phyloP scores from a whole-genome alignment of 148 eudicot species.

The Rheum nobile region DNA sequence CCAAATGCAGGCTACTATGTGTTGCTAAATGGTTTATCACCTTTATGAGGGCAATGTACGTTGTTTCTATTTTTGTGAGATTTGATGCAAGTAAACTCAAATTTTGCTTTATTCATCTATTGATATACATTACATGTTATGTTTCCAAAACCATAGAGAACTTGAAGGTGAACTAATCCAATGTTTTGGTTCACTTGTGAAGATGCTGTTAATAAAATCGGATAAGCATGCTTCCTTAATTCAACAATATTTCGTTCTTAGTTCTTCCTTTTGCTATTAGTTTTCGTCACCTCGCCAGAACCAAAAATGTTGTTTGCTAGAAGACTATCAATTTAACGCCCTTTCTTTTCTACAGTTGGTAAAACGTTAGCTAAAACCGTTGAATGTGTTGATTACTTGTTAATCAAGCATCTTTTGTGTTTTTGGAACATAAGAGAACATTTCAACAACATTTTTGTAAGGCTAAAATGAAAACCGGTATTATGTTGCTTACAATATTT shows the following conservation, averaged over 20 bases:
- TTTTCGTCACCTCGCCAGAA: no score
- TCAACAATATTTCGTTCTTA: not conserved
- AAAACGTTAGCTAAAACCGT: no score
- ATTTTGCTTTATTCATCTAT: not conserved
- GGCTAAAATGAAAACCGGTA: not conserved
- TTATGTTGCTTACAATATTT: no score
- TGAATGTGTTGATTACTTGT: no score
- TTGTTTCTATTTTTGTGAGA: not conserved
- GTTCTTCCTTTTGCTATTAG: not conserved
- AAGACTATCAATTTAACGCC: no score
- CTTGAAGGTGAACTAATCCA: constrained; percentile 85
- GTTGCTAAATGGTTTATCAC: constrained; percentile 72
- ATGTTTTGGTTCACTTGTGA: constrained; percentile 85
- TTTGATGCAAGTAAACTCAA: not conserved
- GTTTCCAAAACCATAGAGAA: constrained; percentile 53
- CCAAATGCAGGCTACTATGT: constrained; percentile 85
- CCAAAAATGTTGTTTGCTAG: not conserved
- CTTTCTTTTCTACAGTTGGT: no score
- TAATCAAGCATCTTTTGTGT: no score
- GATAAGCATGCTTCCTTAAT: constrained; percentile 33
- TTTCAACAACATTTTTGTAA: no score
- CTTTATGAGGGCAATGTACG: constrained; percentile 83
- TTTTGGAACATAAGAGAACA: no score
- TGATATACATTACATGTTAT: constrained; percentile 1
- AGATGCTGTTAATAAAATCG: constrained; percentile 69